phyloP scores from a whole-genome alignment of 148 eudicot species.

The Diospyros lotus region DNA sequence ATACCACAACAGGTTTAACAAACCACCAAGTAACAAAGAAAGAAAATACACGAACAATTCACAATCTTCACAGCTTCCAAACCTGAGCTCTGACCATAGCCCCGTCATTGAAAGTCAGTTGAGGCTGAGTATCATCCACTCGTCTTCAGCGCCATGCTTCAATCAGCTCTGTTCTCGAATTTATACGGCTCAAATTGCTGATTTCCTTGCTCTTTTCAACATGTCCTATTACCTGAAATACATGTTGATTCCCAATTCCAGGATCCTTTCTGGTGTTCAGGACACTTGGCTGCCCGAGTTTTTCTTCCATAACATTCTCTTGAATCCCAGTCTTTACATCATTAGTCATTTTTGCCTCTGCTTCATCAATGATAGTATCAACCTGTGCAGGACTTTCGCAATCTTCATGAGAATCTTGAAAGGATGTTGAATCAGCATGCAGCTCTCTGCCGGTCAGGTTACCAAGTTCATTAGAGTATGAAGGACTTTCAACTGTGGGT shows the following conservation, averaged over 20 bases:
- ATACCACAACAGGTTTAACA: slow-evolving; percentile 2
- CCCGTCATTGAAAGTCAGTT: slow-evolving; percentile 9
- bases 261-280: slow-evolving; percentile 21
- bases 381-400: slow-evolving; percentile 42
- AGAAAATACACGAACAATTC: slow-evolving; percentile 6
- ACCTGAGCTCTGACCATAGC: background rate
- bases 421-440: slow-evolving; percentile 24
- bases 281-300: slow-evolving; percentile 37
- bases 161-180: slow-evolving; percentile 43
- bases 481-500: slow-evolving; percentile 36
- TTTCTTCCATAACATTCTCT: slow-evolving; percentile 11
- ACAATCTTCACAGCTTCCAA: slow-evolving; percentile 1
- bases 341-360: slow-evolving; percentile 19
- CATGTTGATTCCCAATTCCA: slow-evolving; percentile 19
- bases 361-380: slow-evolving; percentile 24
- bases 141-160: slow-evolving; percentile 71
- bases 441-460: slow-evolving; percentile 31
- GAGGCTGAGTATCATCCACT: background rate
- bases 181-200: slow-evolving; percentile 37
- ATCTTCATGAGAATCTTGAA: slow-evolving; percentile 37
- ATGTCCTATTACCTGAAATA: slow-evolving; percentile 18
- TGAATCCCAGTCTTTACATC: slow-evolving; percentile 20
- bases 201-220: slow-evolving; percentile 38
- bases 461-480: slow-evolving; percentile 25
- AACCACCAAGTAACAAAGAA: slow-evolving; percentile 14